phyloP scores from a whole-genome alignment of 2,329 filamentous ascomycete genomes.

The Colletotrichum lentis region DNA sequence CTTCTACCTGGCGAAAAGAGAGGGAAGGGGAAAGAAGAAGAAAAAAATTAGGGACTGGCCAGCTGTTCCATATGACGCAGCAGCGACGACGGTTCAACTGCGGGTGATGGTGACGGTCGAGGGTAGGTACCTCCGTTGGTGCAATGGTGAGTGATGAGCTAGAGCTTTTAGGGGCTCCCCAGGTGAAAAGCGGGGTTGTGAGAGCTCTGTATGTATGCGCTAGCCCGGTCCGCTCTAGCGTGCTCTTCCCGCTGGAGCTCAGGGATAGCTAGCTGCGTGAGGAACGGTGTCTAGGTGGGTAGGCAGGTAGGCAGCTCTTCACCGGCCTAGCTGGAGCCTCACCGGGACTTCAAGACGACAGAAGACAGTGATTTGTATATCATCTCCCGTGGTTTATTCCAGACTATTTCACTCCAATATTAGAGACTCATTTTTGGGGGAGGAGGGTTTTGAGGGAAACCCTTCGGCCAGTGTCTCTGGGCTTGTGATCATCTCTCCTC shows the following conservation, averaged over 20 bases:
- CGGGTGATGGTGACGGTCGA: conserved; percentile 1
- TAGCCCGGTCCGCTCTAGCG: conserved; percentile 4
- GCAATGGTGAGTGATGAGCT: too few relatives aligned
- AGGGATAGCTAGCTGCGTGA: background rate
- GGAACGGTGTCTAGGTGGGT: too few relatives aligned
- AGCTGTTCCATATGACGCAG: conserved; percentile 24
- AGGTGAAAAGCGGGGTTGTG: background rate
- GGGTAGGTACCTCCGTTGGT: too few relatives aligned
- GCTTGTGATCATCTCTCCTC: too few relatives aligned
- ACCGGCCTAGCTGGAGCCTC: background rate
- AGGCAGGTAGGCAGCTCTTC: background rate
- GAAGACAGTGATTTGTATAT: too few relatives aligned
- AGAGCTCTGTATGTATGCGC: conserved; percentile 6
- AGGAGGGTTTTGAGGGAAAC: too few relatives aligned
- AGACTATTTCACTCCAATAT: too few relatives aligned
- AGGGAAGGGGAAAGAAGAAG: background rate
- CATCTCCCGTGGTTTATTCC: too few relatives aligned
- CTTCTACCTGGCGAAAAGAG: background rate
- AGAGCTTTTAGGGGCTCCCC: background rate
- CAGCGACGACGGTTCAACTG: background rate
- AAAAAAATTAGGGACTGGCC: background rate
- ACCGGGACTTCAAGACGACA: too few relatives aligned
- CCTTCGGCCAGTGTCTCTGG: too few relatives aligned
- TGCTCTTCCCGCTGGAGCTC: background rate
- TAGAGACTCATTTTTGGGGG: too few relatives aligned